Conservation (phyloP, 768 basidiomycete genomes). For the Clavulina sp. region DNA sequence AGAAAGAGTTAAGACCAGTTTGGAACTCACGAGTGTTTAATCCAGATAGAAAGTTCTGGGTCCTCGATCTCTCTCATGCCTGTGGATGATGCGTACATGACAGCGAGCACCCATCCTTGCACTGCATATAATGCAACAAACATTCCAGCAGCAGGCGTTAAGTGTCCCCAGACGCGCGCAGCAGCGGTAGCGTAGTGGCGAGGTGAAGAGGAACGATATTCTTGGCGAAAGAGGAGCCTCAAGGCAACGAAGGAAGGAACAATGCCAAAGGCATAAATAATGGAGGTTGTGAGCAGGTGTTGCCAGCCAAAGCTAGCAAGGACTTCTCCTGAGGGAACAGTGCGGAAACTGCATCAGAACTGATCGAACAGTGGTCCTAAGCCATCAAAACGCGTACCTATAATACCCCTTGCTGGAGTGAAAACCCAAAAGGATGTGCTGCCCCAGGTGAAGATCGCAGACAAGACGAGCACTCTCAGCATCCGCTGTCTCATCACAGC, state of each 20-base stretch:
- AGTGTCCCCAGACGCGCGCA: not conserved
- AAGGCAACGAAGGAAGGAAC: not conserved
- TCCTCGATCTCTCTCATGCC: not conserved
- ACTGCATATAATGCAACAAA: not conserved
- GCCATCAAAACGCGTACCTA: not conserved
- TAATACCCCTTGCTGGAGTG: not conserved
- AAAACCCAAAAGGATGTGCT: not conserved
- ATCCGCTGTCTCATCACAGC: slow-evolving; percentile 3
- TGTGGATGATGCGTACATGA: not conserved
- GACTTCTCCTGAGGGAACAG: not conserved
- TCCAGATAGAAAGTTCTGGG: slow-evolving; percentile 4
- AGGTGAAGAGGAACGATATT: not conserved
- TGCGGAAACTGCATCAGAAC: not conserved
- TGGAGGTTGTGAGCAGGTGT: not conserved
- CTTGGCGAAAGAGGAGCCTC: not conserved
- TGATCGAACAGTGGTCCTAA: not conserved
- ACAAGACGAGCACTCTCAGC: not conserved
- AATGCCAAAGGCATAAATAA: not conserved
- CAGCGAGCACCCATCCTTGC: not conserved
- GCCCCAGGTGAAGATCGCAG: slow-evolving; percentile 1
- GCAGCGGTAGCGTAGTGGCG: not conserved
- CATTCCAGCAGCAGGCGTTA: not conserved
- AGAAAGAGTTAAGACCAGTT: not conserved
- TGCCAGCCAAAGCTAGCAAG: not conserved
- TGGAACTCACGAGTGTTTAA: slow-evolving; percentile 6